A percentile compares a stretch with the other conserved stretches of the same genome.
Conservation (phyloP, 2,329 filamentous ascomycete genomes). For the Ploettnerulaceae sp. region DNA sequence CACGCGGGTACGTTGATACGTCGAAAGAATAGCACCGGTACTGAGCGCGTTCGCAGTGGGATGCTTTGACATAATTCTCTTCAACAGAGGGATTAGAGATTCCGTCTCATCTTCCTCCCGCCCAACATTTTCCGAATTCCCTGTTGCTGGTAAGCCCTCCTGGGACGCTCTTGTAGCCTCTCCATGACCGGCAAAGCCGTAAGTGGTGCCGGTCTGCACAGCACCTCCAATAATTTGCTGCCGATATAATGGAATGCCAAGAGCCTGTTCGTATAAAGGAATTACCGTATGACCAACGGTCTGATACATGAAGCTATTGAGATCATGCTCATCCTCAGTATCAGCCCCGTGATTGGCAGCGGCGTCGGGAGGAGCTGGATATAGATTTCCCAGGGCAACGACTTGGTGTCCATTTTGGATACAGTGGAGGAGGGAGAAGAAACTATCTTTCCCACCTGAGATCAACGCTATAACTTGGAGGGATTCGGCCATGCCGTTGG, state of each 20-base stretch:
- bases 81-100: conserved; percentile 72
- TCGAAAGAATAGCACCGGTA: conserved; percentile 88
- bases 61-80: conserved; percentile 58
- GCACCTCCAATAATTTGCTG: conserved; percentile 68
- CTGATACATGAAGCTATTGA: conserved; percentile 99
- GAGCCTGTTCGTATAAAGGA: conserved; percentile 74
- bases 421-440: conserved; percentile 90
- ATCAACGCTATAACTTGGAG: conserved; percentile 85
- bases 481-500: conserved; percentile 40
- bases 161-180: not conserved
- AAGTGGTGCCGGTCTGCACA: conserved; percentile 67
- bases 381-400: conserved; percentile 83
- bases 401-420: conserved; percentile 78
- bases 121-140: conserved; percentile 15
- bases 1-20: conserved; percentile 93
- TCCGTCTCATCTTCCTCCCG: conserved; percentile 72
- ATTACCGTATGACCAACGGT: conserved; percentile 88
- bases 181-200: conserved; percentile 37
- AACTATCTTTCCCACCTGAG: conserved; percentile 95
- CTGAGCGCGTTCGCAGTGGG: conserved; percentile 82
- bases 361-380: conserved; percentile 47
- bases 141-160: not conserved
- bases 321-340: conserved; percentile 52
- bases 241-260: conserved; percentile 79
- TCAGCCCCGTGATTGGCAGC: conserved; percentile 5